These are phyloP conservation scores for Tinospora cordifolia DNA, from an alignment of 164 flowering plant genomes.

Conservation along the genomic window DNA sequence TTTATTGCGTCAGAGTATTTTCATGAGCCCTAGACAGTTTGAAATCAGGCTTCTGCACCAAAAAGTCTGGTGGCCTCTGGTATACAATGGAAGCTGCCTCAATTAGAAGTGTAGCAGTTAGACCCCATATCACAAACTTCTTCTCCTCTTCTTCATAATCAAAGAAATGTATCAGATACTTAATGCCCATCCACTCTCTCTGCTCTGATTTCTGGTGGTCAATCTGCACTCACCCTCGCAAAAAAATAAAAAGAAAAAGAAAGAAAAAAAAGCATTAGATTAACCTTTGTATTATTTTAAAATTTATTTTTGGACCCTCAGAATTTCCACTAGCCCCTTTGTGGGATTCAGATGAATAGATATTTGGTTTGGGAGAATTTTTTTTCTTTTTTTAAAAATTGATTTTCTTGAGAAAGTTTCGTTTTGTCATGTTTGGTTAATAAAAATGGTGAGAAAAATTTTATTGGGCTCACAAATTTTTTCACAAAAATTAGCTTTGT, in stretches of 20 bases:
- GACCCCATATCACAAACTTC: slow-evolving; percentile 71
- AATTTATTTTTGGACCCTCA: too few species aligned
- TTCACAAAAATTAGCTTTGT: too few species aligned
- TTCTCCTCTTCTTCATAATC: slow-evolving; percentile 46
- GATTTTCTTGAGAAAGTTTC: too few species aligned
- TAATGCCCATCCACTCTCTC: slow-evolving; percentile 67
- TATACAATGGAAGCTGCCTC: slow-evolving; percentile 78
- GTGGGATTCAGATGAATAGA: too few species aligned
- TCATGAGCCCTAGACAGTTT: slow-evolving; percentile 29
- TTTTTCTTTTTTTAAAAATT: too few species aligned
- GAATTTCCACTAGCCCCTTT: too few species aligned
- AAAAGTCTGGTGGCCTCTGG: slow-evolving; percentile 62
- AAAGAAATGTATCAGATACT: slow-evolving; percentile 63
- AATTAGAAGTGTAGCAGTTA: slow-evolving; percentile 81
- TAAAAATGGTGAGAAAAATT: too few species aligned
- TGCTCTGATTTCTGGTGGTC: slow-evolving; percentile 61
- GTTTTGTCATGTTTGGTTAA: too few species aligned
- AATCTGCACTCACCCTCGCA: slow-evolving; percentile 48
- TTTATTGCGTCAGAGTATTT: slow-evolving; percentile 27
- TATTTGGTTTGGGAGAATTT: too few species aligned
- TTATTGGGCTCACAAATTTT: too few species aligned
- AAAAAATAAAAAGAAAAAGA: too few species aligned
- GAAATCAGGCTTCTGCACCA: slow-evolving; percentile 55
- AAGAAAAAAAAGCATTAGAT: neutral
- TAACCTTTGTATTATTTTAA: neutral